Conservation (phyloP, 2,329 filamentous ascomycete genomes). For the Stagonosporopsis cucurbitacearum region DNA sequence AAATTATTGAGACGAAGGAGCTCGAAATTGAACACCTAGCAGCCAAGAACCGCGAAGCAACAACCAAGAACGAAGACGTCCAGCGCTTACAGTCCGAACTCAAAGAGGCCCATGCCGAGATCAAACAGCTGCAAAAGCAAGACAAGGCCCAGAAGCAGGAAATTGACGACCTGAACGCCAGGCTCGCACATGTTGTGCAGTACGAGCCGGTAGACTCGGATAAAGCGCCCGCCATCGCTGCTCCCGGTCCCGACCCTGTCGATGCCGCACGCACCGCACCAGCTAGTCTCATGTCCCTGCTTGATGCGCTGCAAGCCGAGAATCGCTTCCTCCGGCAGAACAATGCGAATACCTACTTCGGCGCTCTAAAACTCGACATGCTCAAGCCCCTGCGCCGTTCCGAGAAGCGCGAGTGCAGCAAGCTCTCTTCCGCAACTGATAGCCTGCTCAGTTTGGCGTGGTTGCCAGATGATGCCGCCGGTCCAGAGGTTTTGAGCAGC, state of each 20-base stretch:
- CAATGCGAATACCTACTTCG: conserved; percentile 28
- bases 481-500: conserved; percentile 9
- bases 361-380: conserved; percentile 3
- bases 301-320: conserved; percentile 36
- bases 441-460: conserved; percentile 11
- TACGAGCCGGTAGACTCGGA: conserved; percentile 12
- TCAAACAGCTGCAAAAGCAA: conserved; percentile 26
- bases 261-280: conserved; percentile 19
- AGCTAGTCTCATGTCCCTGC: conserved; percentile 23
- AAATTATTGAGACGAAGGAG: conserved; percentile 65
- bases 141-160: conserved; percentile 27
- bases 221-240: conserved; percentile 17
- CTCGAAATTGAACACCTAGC: conserved; percentile 92
- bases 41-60: conserved; percentile 55
- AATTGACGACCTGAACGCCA: conserved; percentile 25
- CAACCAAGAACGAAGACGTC: conserved; percentile 32
- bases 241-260: conserved; percentile 18
- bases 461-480: conserved; percentile 3
- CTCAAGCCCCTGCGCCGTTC: conserved; percentile 6
- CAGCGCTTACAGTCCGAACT: conserved; percentile 33
- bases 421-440: conserved; percentile 7
- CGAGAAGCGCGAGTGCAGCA: conserved; percentile 11
- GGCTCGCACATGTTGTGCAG: conserved; percentile 8
- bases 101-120: conserved; percentile 27
- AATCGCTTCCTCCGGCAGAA: conserved; percentile 41